Evolutionary conservation across 2,329 filamentous ascomycete genomes (phyloP), one percentile per base, ranked within the genome.

Genomic region (Nigrospora osmanthi): DNA sequence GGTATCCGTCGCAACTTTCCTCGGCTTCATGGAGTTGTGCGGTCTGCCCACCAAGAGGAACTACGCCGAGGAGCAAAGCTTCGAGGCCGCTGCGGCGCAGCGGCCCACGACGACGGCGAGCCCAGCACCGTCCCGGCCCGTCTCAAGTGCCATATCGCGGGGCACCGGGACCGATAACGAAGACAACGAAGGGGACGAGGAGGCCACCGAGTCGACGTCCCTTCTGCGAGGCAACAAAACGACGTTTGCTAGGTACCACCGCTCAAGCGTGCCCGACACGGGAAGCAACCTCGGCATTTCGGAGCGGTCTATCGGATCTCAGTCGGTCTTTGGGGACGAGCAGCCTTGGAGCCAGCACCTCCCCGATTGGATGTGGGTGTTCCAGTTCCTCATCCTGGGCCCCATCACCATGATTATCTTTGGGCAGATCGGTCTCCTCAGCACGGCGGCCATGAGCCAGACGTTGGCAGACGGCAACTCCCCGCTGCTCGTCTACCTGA

Each of bases 321-420:
- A 42, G n/a, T 28, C 40, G 7, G 33, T 42, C 19, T 42, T 42
- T 13, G 40, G 40, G 10, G 69, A 79, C 43, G 93, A 97, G 60
- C 93, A 97, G 63, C 69, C 76, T 13, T 98, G 93, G 93, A 95
- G 89, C 42, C 77, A 77, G 4, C 75, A 75, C 34, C 68, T 97
- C 44, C 88, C 89, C 1, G 79, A 76, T 38, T 96, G 86, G 85
- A 82, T 86, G 15, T 98, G 93, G 93, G 64, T 93, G 36, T 54
- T 95, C 15, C 90, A 98, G 57, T 84, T 96, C 52, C 69, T 97
- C 4, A 60, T 96, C 14, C 69, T 94, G 11, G 86, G 80, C 0
- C 89, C 90, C 0, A 78, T 95, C 43, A 79, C 83, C 40, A 70
- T 95, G 38, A 83, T 93, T 48, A 63, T 97, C 16, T 66, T 87